These are phyloP conservation scores for Globisporangium solare DNA, from an alignment of 352 stramenopile genomes.

Conservation along the genomic window DNA sequence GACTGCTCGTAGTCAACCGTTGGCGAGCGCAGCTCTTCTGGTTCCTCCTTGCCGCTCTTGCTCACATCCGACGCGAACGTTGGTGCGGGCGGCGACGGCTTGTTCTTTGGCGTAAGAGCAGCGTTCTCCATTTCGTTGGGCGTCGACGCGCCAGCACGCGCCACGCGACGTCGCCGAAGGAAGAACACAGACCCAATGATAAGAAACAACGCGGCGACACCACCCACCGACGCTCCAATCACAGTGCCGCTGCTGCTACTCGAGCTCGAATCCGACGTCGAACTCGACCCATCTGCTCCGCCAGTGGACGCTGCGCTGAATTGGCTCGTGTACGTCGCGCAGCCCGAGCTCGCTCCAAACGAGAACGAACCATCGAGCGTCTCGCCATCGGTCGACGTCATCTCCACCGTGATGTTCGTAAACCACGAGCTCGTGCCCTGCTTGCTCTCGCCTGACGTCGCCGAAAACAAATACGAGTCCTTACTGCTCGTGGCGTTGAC, in stretches of 20 bases:
- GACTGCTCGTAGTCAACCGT: conserved; percentile 51
- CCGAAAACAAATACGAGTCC: conserved; percentile 57
- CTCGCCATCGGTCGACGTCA: conserved; percentile 52
- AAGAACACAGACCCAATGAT: conserved; percentile 67
- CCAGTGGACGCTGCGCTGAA: conserved; percentile 58
- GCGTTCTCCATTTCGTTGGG: conserved; percentile 45
- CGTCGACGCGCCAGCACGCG: conserved; percentile 25
- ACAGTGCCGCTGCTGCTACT: conserved; percentile 20
- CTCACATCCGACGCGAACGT: conserved; percentile 34
- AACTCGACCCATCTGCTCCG: conserved; percentile 17
- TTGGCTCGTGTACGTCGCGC: conserved; percentile 57
- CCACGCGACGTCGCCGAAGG: conserved; percentile 47
- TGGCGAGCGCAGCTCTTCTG: conserved; percentile 32
- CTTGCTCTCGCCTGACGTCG: conserved; percentile 39
- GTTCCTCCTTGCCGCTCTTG: conserved; percentile 14
- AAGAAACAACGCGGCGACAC: conserved; percentile 45
- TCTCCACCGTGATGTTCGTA: conserved; percentile 48
- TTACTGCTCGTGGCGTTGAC: conserved; percentile 41
- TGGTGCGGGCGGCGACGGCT: conserved; percentile 25
- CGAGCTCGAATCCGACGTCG: conserved; percentile 18
- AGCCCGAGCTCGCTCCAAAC: conserved; percentile 50
- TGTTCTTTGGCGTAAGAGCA: conserved; percentile 51
- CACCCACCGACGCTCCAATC: conserved; percentile 34
- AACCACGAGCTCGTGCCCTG: conserved; percentile 48
- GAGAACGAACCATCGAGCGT: conserved; percentile 51